Conservation (phyloP, 1,284 basidiomycete species). For the Amylostereum areolatum region DNA sequence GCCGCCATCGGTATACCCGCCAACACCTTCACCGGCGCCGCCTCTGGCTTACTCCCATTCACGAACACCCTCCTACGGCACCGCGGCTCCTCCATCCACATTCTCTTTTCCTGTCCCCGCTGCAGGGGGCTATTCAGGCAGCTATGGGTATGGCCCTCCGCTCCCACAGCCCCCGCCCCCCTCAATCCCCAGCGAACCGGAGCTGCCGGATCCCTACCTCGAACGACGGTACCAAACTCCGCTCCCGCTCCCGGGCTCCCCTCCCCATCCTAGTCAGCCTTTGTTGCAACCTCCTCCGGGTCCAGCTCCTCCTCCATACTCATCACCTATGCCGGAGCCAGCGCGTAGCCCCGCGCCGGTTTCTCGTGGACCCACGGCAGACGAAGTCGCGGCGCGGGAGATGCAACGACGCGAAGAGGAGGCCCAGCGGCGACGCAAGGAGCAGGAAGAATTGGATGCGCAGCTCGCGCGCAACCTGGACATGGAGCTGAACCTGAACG, state of each 20-base stretch:
- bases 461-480: constrained; percentile 29
- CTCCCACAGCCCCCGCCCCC: neutral
- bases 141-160: constrained; percentile 1
- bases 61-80: constrained; percentile 6
- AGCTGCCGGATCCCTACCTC: constrained; percentile 38
- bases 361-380: constrained; percentile 1
- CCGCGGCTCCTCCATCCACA: constrained; percentile 14
- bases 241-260: constrained; percentile 36
- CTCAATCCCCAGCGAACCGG: constrained; percentile 6
- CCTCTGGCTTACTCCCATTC: neutral
- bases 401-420: constrained; percentile 33
- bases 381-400: constrained; percentile 18
- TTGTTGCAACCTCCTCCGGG: neutral
- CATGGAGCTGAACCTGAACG: constrained; percentile 25
- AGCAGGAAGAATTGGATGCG: constrained; percentile 28
- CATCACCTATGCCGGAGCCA: constrained; percentile 12
- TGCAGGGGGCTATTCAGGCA: neutral
- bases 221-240: constrained; percentile 36
- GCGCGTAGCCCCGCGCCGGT: constrained; percentile 5
- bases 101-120: constrained; percentile 1
- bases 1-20: neutral
- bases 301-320: neutral
- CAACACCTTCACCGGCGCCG: neutral
- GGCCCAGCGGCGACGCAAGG: constrained; percentile 20
- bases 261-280: neutral